A percentile compares a stretch with the other conserved stretches of the same genome.
phyloP scores from a whole-genome alignment of 345 rosid species.

The Durio zibethinus region DNA sequence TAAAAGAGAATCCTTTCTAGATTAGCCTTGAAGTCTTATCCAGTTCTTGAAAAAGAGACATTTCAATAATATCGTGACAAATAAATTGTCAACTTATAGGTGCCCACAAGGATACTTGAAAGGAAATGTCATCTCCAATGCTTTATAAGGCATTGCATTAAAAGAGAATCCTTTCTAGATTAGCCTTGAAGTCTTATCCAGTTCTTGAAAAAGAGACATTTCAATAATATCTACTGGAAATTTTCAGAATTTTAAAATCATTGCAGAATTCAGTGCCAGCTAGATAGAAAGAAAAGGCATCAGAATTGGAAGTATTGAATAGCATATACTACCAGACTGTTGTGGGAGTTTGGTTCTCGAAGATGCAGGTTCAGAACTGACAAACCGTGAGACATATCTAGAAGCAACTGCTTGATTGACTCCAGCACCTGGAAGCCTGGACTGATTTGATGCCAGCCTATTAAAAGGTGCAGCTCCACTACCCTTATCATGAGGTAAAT shows the following conservation, averaged over 20 bases:
- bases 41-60: neutral
- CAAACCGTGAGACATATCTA: conserved; percentile 75
- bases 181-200: neutral
- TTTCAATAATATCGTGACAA: neutral
- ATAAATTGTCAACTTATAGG: conserved; percentile 2
- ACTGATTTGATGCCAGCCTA: conserved; percentile 68
- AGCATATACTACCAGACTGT: conserved; percentile 48
- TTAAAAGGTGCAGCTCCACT: conserved; percentile 67
- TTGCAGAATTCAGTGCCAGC: neutral
- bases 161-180: neutral
- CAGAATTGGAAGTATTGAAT: conserved; percentile 9
- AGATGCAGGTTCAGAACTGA: conserved; percentile 62
- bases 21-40: neutral
- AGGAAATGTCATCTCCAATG: neutral
- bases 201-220: neutral
- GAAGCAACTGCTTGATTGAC: conserved; percentile 82
- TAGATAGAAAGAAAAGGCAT: neutral
- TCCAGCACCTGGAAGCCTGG: conserved; percentile 60
- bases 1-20: neutral
- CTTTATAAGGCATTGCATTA: neutral
- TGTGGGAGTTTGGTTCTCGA: conserved; percentile 57
- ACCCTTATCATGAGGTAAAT: conserved; percentile 95
- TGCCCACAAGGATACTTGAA: neutral
- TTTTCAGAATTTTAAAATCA: neutral
- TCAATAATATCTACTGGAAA: neutral